Evolutionary conservation across 1,139 yeast species (phyloP), one percentile per base, ranked within the genome.

Genomic region (Debaryomyces fabryi): DNA sequence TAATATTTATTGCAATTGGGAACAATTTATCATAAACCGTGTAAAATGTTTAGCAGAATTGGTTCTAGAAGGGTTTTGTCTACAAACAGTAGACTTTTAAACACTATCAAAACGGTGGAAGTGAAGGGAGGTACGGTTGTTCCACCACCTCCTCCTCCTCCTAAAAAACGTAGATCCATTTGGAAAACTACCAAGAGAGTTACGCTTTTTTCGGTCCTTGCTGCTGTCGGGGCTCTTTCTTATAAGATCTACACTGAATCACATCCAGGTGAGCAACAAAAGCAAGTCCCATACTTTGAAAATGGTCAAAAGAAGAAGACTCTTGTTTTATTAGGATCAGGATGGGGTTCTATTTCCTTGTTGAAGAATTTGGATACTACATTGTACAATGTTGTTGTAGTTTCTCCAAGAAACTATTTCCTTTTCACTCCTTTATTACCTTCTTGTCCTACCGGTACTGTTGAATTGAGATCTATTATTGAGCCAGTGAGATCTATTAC

Each of bases 391-490:
- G 96, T 92, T 47, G 85, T 89, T 48, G 85, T 92, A 48, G 87
- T 92, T 45, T 89, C 97, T 33, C 97, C 98, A 53, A 83, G 97
- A 74, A 91, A 91, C 78, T 91, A 90, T 78, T 92, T 92, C 72
- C 77, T 92, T 62, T 92, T 91, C 79, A 91, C 97, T 42, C 97
- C 98, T 9, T 76, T 92, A 66, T 80, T 92, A 61, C 97, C 97
- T 42, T 88, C 96, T 24, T 87, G 92, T 57, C 96, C 97, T 46
- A 91, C 96, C 42, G 97, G 97, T 53, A 88, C 96, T 45, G 83
- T 92, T 57, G 97, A 91, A 65, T 79, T 83, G 65, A 89, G 96
- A 70, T 89, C 97, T 42, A 91, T 92, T 60, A 84, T 87, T 65
- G 96, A 88, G 68, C 96, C 96, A 47, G 87, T 88, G 51, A 81